A percentile compares a stretch with the other conserved stretches of the same genome.
Evolutionary conservation across 805 yeast species (phyloP).

Genomic region (Saccharomycodes ludwigii): DNA sequence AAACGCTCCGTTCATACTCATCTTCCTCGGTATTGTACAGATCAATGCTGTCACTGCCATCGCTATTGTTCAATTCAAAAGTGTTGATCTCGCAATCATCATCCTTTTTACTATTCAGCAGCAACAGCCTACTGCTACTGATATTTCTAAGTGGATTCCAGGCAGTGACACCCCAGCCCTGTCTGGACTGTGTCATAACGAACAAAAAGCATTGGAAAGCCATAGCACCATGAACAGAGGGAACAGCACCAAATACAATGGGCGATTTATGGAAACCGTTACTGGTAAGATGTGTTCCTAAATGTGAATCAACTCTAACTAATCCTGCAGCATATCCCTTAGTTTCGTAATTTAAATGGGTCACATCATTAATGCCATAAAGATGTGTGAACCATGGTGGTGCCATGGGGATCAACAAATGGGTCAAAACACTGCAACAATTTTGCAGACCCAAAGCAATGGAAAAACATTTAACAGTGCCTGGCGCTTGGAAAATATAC

Average conservation of each 20-base stretch:
- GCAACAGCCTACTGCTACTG: too few species aligned
- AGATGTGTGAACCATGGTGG: constrained; percentile 64
- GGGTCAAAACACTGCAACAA: constrained; percentile 47
- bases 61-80: too few species aligned
- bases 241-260: constrained; percentile 56
- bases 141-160: too few species aligned
- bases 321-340: constrained; percentile 64
- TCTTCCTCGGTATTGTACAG: too few species aligned
- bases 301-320: constrained; percentile 47
- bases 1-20: too few species aligned
- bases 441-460: constrained; percentile 49
- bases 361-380: constrained; percentile 39
- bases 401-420: constrained; percentile 52
- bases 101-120: too few species aligned
- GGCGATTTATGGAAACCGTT: constrained; percentile 57
- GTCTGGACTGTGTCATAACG: too few species aligned
- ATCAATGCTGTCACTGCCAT: too few species aligned
- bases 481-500: constrained; percentile 58
- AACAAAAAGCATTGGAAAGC: constrained; percentile 37
- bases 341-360: constrained; percentile 44
- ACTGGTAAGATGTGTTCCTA: constrained; percentile 48
- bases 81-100: too few species aligned
- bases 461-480: constrained; percentile 40
- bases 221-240: constrained; percentile 55
- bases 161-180: too few species aligned